These are phyloP conservation scores for Diddensiella santjacobensis DNA, from an alignment of 805 yeast species.

Conservation along the genomic window DNA sequence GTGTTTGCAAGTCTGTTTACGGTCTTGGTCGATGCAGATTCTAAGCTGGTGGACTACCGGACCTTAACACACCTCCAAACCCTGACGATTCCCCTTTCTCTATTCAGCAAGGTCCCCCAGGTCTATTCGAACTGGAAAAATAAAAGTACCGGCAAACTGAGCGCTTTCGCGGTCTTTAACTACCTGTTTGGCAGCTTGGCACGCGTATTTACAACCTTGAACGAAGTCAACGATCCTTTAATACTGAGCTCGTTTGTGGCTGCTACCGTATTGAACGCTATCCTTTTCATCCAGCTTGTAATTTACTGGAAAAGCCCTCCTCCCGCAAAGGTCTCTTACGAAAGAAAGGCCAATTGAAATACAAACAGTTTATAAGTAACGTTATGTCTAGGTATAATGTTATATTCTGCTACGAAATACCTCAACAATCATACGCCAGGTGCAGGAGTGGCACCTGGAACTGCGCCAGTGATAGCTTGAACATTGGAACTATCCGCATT, in stretches of 20 bases:
- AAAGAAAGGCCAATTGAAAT: not conserved
- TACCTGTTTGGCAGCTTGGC: conserved; percentile 38
- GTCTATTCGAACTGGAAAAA: conserved; percentile 33
- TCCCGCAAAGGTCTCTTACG: conserved; percentile 1
- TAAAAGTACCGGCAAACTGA: conserved; percentile 40
- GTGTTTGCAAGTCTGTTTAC: conserved; percentile 22
- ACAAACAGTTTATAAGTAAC: no score
- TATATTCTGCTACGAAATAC: not conserved
- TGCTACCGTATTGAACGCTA: conserved; percentile 34
- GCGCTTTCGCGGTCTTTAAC: conserved; percentile 37
- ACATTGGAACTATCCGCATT: conserved; percentile 22
- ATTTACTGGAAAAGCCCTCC: conserved; percentile 27
- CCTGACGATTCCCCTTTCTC: conserved; percentile 36
- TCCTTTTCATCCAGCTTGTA: conserved; percentile 37
- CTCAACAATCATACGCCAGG: no score
- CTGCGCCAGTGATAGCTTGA: conserved; percentile 23
- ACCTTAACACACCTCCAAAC: conserved; percentile 30
- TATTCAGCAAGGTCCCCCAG: conserved; percentile 40
- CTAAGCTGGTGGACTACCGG: conserved; percentile 27
- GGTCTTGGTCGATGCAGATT: conserved; percentile 25
- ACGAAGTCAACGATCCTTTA: conserved; percentile 35
- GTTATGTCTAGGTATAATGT: not conserved
- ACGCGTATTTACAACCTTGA: conserved; percentile 39
- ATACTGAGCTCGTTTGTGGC: conserved; percentile 34
- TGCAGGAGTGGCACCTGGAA: conserved; percentile 12